Conservation (phyloP, 192 early-diverging fungal genomes). For the Coemansia furcata region DNA sequence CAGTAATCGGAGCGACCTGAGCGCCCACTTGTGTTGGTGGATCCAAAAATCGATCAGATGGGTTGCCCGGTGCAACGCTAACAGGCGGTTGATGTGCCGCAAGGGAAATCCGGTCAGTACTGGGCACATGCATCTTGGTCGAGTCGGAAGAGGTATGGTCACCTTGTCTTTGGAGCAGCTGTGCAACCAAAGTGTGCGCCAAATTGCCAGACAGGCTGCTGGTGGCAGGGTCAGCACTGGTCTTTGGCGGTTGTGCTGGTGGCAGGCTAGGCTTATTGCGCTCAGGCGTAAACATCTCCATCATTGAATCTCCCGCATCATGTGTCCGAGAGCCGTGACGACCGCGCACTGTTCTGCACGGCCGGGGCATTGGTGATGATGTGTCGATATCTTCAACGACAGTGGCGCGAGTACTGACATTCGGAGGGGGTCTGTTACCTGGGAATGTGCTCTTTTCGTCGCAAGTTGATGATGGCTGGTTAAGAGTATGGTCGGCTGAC, state of each 20-base stretch:
- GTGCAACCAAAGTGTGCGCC: conserved; percentile 15
- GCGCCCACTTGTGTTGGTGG: not conserved
- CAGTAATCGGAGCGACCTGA: not conserved
- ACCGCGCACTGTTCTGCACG: not conserved
- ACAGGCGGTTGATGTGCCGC: not conserved
- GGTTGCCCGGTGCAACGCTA: not conserved
- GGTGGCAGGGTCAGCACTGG: not conserved
- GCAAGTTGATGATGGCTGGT: not conserved
- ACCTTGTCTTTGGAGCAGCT: conserved; percentile 10
- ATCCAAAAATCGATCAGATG: not conserved
- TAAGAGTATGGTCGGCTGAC: not conserved
- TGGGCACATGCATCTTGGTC: not conserved
- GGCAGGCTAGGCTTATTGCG: conserved; percentile 10
- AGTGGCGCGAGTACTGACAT: not conserved
- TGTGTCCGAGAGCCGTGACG: conserved; percentile 2
- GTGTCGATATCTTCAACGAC: conserved; percentile 1
- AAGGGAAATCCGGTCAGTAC: not conserved
- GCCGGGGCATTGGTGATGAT: conserved; percentile 11
- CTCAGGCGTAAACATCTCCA: conserved; percentile 53
- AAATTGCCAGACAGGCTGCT: not conserved
- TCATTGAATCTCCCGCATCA: conserved; percentile 49
- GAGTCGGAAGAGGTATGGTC: not conserved
- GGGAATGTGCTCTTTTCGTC: not conserved
- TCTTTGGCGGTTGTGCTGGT: not conserved
- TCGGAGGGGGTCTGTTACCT: not conserved